Base-by-base conservation (phyloP, 2,329 filamentous ascomycete species). In the Lachnellula cervina region DNA sequence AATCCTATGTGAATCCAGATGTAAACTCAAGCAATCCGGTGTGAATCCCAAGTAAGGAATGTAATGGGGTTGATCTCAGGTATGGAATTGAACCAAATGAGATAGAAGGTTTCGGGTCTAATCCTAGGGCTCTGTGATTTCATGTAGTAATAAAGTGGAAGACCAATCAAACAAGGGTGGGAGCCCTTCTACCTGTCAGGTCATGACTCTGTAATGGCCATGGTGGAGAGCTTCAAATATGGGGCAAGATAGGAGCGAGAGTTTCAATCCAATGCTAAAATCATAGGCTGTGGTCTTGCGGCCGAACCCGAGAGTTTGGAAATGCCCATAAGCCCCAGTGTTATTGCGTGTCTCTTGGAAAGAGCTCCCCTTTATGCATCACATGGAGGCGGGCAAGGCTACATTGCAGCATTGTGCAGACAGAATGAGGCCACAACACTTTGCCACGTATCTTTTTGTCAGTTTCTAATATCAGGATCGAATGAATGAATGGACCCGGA, bases 361-460 rank as follows among this genome's bases (percentile, higher is more conserved):
- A 42, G 35, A n/a, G 19, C 14, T 48, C 28, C 9, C 28, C 28
- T 23, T 34, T 47, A n/a, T n/a, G 21, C 37, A n/a, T 17, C 25
- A 43, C 28, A 42, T 49, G 52, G 49, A 43, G 49, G 37, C n/a
- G 32, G 9, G 35, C 48, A 42, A 19, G 34, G 7, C 40, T 52
- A 25, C 34, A 49, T 21, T 8, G 37, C 40, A 35, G 40, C 49
- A 52, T 23, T 51, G 43, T 45, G 40, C 28, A 47, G 23, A 47
- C 19, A 45, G 13, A 32, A 25, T 19, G 25, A 47, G 17, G 19
- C 51, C 13, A 38, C 17, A 53, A 17, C 14, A 37, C 42, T 17
- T 53, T 38, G 51, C 42, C 51, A 53, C 51, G 51, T 53, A 28
- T 43, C 51, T 28, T 25, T 25, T 34, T 32, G 5, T 6, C 8